These are phyloP conservation scores for Xylaria sp. DNA, from an alignment of 2,329 filamentous ascomycete genomes.

Conservation along the genomic window DNA sequence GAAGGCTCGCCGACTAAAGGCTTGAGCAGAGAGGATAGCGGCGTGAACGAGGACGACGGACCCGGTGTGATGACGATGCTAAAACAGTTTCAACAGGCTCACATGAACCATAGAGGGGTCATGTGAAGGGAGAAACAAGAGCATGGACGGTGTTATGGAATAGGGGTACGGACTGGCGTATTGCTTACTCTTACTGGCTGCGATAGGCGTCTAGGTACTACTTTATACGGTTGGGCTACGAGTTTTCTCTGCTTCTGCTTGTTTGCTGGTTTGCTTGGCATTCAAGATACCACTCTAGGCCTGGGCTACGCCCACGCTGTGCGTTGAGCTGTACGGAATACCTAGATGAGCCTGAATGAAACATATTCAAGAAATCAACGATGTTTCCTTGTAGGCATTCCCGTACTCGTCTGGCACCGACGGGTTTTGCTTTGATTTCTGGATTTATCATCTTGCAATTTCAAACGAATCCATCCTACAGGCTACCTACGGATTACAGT, in stretches of 20 bases:
- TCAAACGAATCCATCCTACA: neutral
- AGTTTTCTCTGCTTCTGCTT: constrained; percentile 3
- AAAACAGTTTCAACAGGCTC: constrained; percentile 54
- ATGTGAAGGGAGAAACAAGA: constrained; percentile 9
- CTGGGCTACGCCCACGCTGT: neutral
- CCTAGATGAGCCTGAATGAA: too few species aligned
- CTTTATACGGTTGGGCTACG: neutral
- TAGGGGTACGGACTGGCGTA: constrained; percentile 5
- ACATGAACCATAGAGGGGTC: constrained; percentile 46
- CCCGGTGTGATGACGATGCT: constrained; percentile 54
- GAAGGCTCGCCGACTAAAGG: constrained; percentile 50
- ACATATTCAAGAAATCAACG: too few species aligned
- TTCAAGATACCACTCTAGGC: constrained; percentile 13
- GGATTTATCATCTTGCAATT: too few species aligned
- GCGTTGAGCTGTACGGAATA: neutral
- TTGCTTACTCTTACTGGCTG: neutral
- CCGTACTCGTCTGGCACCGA: too few species aligned
- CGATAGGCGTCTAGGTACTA: neutral
- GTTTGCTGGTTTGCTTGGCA: constrained; percentile 3
- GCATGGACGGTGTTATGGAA: neutral
- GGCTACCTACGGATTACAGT: neutral
- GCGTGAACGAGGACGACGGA: constrained; percentile 41
- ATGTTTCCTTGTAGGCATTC: neutral
- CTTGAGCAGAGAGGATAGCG: constrained; percentile 49
- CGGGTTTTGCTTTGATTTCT: too few species aligned